Evolutionary conservation across 2,329 filamentous ascomycete species (phyloP).

Genomic region (Colletotrichum falcatum): DNA sequence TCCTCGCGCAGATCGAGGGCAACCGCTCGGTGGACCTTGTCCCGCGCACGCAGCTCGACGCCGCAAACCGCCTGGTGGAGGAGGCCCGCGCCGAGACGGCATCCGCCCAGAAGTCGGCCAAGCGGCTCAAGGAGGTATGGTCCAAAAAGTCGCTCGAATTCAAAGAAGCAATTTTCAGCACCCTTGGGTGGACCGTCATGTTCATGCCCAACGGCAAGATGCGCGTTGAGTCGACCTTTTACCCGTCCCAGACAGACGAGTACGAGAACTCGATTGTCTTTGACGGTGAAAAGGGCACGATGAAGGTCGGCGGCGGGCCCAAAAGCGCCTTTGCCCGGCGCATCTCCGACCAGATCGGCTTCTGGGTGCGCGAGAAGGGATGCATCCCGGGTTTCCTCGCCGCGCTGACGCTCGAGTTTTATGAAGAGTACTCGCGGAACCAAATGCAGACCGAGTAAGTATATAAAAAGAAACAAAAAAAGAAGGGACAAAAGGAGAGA

Average conservation of each 20-base stretch:
- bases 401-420: conserved; percentile 92
- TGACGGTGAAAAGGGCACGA: conserved; percentile 92
- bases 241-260: conserved; percentile 75
- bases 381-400: conserved; percentile 95
- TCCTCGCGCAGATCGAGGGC: conserved; percentile 77
- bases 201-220: conserved; percentile 98
- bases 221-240: conserved; percentile 88
- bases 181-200: conserved; percentile 93
- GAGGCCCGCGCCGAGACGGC: conserved; percentile 77
- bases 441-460: conserved; percentile 27
- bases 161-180: conserved; percentile 91
- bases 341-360: conserved; percentile 88
- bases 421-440: conserved; percentile 72
- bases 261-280: conserved; percentile 84
- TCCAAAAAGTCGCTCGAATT: conserved; percentile 92
- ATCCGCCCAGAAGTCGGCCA: conserved; percentile 84
- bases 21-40: conserved; percentile 69
- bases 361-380: conserved; percentile 94
- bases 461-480: background rate
- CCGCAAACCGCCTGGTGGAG: conserved; percentile 79
- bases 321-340: conserved; percentile 86
- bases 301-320: conserved; percentile 96
- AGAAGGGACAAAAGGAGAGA: background rate
- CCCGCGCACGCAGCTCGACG: conserved; percentile 80
- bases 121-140: conserved; percentile 93